A percentile compares a stretch with the other conserved stretches of the same genome.
Evolutionary conservation across 768 basidiomycete species (phyloP).

Genomic region (Russula compacta): DNA sequence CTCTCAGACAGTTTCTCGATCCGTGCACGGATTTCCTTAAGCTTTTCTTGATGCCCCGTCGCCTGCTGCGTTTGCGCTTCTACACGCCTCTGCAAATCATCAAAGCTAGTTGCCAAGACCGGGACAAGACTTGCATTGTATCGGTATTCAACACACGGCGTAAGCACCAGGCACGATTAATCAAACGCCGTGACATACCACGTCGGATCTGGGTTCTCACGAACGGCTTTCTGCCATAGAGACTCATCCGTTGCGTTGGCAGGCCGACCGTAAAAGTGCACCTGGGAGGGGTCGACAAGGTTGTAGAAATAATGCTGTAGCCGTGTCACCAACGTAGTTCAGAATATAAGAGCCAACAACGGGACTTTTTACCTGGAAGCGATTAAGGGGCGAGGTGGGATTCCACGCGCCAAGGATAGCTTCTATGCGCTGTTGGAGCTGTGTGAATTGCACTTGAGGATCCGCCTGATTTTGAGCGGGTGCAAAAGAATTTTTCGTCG

Average conservation of each 20-base stretch:
- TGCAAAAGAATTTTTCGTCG: slow-evolving; percentile 26
- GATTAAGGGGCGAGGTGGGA: slow-evolving; percentile 54
- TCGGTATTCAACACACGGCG: not conserved
- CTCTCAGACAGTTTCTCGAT: slow-evolving; percentile 50
- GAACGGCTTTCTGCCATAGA: slow-evolving; percentile 68
- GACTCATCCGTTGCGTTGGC: slow-evolving; percentile 60
- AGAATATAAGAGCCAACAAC: not conserved
- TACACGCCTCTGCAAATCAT: slow-evolving; percentile 69
- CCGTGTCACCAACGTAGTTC: not conserved
- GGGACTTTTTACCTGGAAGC: slow-evolving; percentile 55
- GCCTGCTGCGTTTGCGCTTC: slow-evolving; percentile 66
- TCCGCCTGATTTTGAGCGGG: slow-evolving; percentile 44
- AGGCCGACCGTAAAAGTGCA: slow-evolving; percentile 61
- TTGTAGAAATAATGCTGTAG: slow-evolving; percentile 77
- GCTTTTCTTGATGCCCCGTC: slow-evolving; percentile 53
- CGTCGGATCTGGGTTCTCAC: slow-evolving; percentile 74
- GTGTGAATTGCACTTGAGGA: slow-evolving; percentile 48
- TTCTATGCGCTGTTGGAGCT: slow-evolving; percentile 51
- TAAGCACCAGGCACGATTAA: slow-evolving; percentile 1
- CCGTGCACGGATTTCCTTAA: slow-evolving; percentile 63
- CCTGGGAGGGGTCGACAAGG: slow-evolving; percentile 60
- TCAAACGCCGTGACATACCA: slow-evolving; percentile 39
- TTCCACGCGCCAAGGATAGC: slow-evolving; percentile 64
- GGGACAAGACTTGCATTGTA: slow-evolving; percentile 52
- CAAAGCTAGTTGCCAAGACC: slow-evolving; percentile 72